Percentiles rank a stretch among this genome's conserved stretches.
These are phyloP conservation scores for Glarea lozoyensis DNA, from an alignment of 495 filamentous ascomycete species.

Conservation along the genomic window DNA sequence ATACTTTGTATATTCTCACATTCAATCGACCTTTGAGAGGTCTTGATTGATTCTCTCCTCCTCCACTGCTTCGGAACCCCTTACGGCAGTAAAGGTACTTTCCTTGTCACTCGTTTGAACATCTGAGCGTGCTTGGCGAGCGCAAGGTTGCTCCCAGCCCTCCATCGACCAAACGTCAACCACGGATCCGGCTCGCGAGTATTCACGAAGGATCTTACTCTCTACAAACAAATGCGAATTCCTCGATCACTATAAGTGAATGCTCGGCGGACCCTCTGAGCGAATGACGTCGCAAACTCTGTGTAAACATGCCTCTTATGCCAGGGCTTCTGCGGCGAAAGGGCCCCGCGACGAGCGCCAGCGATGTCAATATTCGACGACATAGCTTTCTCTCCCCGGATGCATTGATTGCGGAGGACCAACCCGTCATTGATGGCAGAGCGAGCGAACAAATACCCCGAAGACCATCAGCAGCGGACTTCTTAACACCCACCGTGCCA, in stretches of 20 bases:
- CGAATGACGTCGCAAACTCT: constrained; percentile 10
- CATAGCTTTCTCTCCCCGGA: constrained; percentile 17
- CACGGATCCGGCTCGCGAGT: neutral
- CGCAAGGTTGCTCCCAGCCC: neutral
- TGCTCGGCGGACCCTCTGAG: neutral
- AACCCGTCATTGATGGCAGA: constrained; percentile 19
- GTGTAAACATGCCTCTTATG: constrained; percentile 17
- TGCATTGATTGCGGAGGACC: constrained; percentile 13
- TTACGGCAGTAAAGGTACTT: too few species aligned
- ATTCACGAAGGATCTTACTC: neutral
- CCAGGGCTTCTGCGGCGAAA: constrained; percentile 16
- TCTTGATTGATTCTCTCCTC: constrained; percentile 2
- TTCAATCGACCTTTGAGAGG: neutral
- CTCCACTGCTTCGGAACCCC: neutral
- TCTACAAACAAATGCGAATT: neutral
- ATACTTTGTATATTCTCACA: too few species aligned
- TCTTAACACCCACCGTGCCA: constrained; percentile 13
- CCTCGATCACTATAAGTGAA: neutral
- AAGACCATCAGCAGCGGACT: constrained; percentile 20
- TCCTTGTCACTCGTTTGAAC: neutral
- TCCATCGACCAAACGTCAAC: too few species aligned
- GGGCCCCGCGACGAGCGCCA: constrained; percentile 10
- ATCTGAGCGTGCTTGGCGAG: neutral
- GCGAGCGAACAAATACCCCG: constrained; percentile 34
- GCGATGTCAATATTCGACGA: constrained; percentile 16